A percentile compares a stretch with the other conserved stretches of the same genome.
phyloP scores from a whole-genome alignment of 345 rosid species.

The Moricandia arvensis region DNA sequence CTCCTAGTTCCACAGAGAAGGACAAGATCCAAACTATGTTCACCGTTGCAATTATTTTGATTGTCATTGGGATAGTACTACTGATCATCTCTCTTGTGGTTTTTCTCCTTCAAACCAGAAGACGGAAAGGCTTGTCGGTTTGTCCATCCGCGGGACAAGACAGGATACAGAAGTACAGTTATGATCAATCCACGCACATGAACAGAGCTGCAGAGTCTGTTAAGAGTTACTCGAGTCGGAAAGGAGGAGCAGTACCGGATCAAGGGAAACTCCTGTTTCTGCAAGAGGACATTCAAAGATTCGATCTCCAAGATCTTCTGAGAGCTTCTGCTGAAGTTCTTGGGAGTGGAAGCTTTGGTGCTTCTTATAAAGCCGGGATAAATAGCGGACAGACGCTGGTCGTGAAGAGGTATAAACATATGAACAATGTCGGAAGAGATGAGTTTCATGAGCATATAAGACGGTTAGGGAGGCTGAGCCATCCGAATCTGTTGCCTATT shows the following conservation, averaged over 20 bases:
- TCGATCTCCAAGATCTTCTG: slow-evolving; percentile 69
- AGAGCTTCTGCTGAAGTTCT: slow-evolving; percentile 75
- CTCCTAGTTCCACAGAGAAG: not conserved
- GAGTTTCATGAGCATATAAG: slow-evolving; percentile 72
- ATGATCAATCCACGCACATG: not conserved
- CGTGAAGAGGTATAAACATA: slow-evolving; percentile 77
- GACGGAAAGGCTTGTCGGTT: slow-evolving; percentile 12
- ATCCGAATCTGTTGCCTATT: slow-evolving; percentile 30
- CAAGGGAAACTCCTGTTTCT: slow-evolving; percentile 44
- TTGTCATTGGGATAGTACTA: slow-evolving; percentile 30
- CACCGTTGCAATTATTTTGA: slow-evolving; percentile 29
- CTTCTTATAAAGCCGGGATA: slow-evolving; percentile 64
- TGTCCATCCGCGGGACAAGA: slow-evolving; percentile 30
- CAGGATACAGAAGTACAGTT: slow-evolving; percentile 26
- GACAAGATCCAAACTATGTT: slow-evolving; percentile 7
- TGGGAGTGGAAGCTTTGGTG: slow-evolving; percentile 82
- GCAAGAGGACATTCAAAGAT: slow-evolving; percentile 29
- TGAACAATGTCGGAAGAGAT: slow-evolving; percentile 29
- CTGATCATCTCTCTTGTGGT: slow-evolving; percentile 27
- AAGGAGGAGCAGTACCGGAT: slow-evolving; percentile 35
- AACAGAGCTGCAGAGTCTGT: slow-evolving; percentile 20
- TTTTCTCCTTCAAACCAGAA: slow-evolving; percentile 23
- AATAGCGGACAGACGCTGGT: slow-evolving; percentile 42
- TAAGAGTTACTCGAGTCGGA: not conserved
- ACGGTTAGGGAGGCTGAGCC: slow-evolving; percentile 54